Conservation (phyloP, 208 protist species). For the Leishmania amazonensis region DNA sequence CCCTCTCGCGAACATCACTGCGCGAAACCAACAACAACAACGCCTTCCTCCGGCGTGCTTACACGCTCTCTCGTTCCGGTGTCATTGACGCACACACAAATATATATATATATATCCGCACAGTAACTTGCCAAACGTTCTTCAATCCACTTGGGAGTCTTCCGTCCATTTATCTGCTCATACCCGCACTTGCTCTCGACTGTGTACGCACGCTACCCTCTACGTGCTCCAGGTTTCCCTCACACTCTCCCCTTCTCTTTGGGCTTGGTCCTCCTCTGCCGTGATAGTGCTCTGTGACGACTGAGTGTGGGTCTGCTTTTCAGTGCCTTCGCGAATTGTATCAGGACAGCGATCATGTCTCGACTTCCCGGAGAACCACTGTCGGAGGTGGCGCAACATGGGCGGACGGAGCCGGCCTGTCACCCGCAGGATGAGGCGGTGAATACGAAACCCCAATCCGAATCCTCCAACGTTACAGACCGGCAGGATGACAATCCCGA, state of each 20-base stretch:
- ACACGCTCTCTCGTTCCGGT: not conserved
- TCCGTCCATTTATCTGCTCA: not conserved
- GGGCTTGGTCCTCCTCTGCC: not conserved
- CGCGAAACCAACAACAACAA: not conserved
- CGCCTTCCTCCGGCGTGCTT: not conserved
- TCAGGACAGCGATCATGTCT: slow-evolving; percentile 8
- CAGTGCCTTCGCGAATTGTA: not conserved
- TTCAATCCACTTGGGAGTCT: not conserved
- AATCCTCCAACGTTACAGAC: not conserved
- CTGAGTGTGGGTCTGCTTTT: not conserved
- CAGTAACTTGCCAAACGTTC: not conserved
- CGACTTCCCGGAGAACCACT: slow-evolving; percentile 14
- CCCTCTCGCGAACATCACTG: no score
- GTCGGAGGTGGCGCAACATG: not conserved
- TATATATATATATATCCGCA: not conserved
- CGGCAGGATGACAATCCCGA: not conserved
- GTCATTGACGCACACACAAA: not conserved
- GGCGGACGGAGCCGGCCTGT: not conserved
- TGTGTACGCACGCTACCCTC: not conserved
- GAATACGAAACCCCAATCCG: not conserved
- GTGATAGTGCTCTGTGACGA: not conserved
- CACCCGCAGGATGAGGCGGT: not conserved
- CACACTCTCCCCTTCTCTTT: not conserved
- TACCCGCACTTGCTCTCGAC: not conserved
- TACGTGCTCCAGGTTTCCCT: not conserved